These are phyloP conservation scores for Collybia sordida DNA, from an alignment of 768 basidiomycete genomes.

Conservation along the genomic window DNA sequence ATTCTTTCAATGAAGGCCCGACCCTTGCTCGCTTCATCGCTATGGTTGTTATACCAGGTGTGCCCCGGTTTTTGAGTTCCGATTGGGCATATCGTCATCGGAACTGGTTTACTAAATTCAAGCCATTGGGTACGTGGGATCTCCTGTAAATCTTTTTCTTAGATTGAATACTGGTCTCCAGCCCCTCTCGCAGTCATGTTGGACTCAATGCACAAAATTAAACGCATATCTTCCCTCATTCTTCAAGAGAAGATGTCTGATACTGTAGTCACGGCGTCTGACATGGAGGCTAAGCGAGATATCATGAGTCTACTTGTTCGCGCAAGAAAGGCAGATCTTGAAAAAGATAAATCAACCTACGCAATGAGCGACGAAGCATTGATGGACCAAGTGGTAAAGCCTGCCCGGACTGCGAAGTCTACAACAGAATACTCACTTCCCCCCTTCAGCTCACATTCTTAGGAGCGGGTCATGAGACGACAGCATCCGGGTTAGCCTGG, in stretches of 20 bases:
- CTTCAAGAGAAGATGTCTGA: slow-evolving; percentile 41
- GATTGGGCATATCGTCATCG: slow-evolving; percentile 36
- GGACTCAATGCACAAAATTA: slow-evolving; percentile 41
- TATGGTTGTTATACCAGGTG: slow-evolving; percentile 35
- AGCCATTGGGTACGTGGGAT: slow-evolving; percentile 15
- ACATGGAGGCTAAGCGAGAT: slow-evolving; percentile 43
- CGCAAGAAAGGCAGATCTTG: slow-evolving; percentile 36
- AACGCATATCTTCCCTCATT: slow-evolving; percentile 36
- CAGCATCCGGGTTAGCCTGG: slow-evolving; percentile 49
- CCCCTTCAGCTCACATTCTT: slow-evolving; percentile 44
- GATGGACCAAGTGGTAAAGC: slow-evolving; percentile 52
- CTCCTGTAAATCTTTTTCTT: neutral
- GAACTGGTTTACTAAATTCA: slow-evolving; percentile 23
- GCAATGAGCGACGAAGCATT: slow-evolving; percentile 45
- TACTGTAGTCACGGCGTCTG: slow-evolving; percentile 27
- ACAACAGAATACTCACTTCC: neutral
- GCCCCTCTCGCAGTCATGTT: slow-evolving; percentile 24
- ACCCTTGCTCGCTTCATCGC: slow-evolving; percentile 36
- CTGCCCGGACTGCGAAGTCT: neutral
- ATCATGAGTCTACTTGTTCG: slow-evolving; percentile 51
- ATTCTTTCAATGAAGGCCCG: slow-evolving; percentile 11
- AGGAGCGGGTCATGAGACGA: slow-evolving; percentile 46
- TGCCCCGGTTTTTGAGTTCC: slow-evolving; percentile 26
- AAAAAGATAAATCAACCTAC: slow-evolving; percentile 30
- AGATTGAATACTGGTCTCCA: slow-evolving; percentile 4